A percentile compares a stretch with the other conserved stretches of the same genome.
phyloP scores from a whole-genome alignment of 1,284 basidiomycete genomes.

The Sporisorium iseilematis-ciliati region DNA sequence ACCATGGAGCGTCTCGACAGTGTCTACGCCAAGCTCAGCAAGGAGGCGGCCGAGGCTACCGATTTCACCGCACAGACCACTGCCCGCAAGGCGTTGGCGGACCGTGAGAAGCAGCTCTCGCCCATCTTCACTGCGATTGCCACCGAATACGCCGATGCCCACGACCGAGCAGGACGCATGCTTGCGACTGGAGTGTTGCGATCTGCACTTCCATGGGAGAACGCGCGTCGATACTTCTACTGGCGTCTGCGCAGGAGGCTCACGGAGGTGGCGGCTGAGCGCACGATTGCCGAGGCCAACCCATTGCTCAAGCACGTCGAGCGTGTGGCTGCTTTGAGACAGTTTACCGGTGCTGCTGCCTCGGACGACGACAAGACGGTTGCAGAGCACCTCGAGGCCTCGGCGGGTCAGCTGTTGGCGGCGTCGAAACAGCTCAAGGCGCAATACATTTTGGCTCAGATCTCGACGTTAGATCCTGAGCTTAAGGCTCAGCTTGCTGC shows the following conservation, averaged over 20 bases:
- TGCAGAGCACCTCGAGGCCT: slow-evolving; percentile 62
- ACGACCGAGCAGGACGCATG: slow-evolving; percentile 96
- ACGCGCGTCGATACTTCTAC: slow-evolving; percentile 90
- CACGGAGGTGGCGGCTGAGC: slow-evolving; percentile 57
- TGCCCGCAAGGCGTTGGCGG: slow-evolving; percentile 76
- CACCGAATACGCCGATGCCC: slow-evolving; percentile 93
- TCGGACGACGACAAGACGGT: slow-evolving; percentile 61
- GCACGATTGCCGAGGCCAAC: slow-evolving; percentile 64
- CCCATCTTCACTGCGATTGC: slow-evolving; percentile 95
- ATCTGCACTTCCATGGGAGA: slow-evolving; percentile 78
- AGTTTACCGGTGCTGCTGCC: slow-evolving; percentile 53
- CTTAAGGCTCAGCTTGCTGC: slow-evolving; percentile 48
- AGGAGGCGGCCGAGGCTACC: slow-evolving; percentile 75
- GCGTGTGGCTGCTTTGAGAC: slow-evolving; percentile 55
- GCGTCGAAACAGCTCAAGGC: slow-evolving; percentile 59
- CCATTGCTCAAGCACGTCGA: slow-evolving; percentile 62
- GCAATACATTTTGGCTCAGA: slow-evolving; percentile 59
- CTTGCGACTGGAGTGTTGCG: slow-evolving; percentile 91
- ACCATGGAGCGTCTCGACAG: slow-evolving; percentile 95
- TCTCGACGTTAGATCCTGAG: slow-evolving; percentile 63
- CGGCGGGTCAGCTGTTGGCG: slow-evolving; percentile 44
- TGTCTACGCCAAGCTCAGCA: slow-evolving; percentile 84
- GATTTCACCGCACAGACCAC: slow-evolving; percentile 74
- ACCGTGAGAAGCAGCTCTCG: slow-evolving; percentile 84
- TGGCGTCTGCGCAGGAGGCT: slow-evolving; percentile 83